Evolutionary conservation across 495 filamentous ascomycete species (phyloP).

Genomic region (Aspergillus baeticus): DNA sequence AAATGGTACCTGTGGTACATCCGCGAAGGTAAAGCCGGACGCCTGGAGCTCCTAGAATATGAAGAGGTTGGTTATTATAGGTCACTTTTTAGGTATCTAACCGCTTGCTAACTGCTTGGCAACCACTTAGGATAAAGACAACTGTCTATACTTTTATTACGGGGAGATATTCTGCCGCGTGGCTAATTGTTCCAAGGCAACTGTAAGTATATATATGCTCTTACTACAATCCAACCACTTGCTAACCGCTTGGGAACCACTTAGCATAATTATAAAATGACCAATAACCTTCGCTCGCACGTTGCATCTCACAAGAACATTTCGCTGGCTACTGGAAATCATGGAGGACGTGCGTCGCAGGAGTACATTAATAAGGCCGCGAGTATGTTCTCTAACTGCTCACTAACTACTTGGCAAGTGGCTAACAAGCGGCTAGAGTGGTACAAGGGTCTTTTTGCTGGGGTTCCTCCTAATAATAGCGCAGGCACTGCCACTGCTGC

Average conservation of each 20-base stretch:
- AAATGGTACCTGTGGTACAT: not conserved
- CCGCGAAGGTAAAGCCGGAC: not conserved
- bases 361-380: not conserved
- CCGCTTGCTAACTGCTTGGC: too few species aligned
- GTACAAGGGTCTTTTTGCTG: not conserved
- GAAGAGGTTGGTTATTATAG: not conserved
- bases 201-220: too few species aligned
- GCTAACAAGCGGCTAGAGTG: not conserved
- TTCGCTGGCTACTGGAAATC: not conserved
- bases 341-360: not conserved
- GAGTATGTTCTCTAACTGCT: not conserved
- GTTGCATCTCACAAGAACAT: not conserved
- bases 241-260: not conserved
- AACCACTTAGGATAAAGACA: too few species aligned
- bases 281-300: not conserved
- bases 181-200: too few species aligned
- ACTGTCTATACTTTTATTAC: too few species aligned
- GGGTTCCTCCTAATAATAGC: not conserved
- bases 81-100: not conserved
- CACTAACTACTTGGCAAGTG: too few species aligned
- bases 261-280: not conserved
- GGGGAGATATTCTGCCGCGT: too few species aligned
- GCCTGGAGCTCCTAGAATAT: not conserved
- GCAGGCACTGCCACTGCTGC: not conserved
- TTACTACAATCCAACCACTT: too few species aligned